phyloP scores from a whole-genome alignment of 306 rosid species.

The Cicer yamashitae region DNA sequence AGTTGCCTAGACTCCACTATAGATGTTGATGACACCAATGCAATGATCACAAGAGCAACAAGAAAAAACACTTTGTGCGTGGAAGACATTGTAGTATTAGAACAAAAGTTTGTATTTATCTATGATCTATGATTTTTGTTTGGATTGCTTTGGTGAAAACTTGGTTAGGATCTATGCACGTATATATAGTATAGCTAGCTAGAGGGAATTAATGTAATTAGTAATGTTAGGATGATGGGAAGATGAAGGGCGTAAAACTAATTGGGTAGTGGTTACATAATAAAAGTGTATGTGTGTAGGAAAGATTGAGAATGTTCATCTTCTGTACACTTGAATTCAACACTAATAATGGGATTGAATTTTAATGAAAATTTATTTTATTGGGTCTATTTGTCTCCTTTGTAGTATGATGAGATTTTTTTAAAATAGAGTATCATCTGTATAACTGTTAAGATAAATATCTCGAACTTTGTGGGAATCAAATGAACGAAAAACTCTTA shows the following conservation, averaged over 20 bases:
- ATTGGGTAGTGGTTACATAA: not conserved
- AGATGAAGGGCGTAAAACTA: not conserved
- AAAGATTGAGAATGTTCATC: too few species aligned
- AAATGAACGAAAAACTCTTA: accelerated
- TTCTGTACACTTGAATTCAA: too few species aligned
- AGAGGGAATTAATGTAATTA: not conserved
- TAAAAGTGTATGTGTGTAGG: too few species aligned
- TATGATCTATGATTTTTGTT: not conserved
- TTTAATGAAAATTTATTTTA: too few species aligned
- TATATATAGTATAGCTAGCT: not conserved
- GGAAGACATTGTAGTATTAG: slow-evolving; percentile 26
- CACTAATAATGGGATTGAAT: too few species aligned
- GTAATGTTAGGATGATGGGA: not conserved
- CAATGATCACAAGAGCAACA: slow-evolving; percentile 4
- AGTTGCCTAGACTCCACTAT: slow-evolving; percentile 38
- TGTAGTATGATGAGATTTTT: too few species aligned
- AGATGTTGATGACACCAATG: slow-evolving; percentile 7
- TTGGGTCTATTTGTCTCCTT: too few species aligned
- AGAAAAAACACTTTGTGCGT: not conserved
- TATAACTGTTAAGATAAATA: too few species aligned
- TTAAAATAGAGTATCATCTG: accelerated
- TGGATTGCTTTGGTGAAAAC: not conserved
- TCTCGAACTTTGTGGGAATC: too few species aligned
- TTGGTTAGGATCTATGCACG: not conserved
- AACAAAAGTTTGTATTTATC: too few species aligned